Evolutionary conservation across 2,329 filamentous ascomycete species (phyloP), one percentile per base, ranked within the genome.

Genomic region (Phaeoacremonium minimum): DNA sequence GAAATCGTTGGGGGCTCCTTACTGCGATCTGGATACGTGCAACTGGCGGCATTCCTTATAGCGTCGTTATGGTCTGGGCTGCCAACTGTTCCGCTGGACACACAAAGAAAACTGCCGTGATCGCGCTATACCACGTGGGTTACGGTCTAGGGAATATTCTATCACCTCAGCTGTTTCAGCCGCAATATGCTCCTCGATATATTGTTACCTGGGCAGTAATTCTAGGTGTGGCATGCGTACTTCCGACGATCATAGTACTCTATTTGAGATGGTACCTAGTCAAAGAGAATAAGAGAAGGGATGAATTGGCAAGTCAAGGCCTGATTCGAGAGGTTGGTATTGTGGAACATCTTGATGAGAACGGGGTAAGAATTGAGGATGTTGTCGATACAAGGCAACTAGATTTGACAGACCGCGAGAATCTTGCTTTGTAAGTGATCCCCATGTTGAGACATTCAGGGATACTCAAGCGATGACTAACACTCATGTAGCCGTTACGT

Each of bases 51-150:
- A 58, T 63, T 19, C 55, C 57, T 4, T 62, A 63, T 35, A 55
- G 53, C 5, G 54, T 63, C 14, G 59, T 62, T 4, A 62, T 63
- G 60, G 55, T 61, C 5, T 60, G 56, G 57, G 58, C 56, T 15
- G 56, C 57, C 4, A 60, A 61, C 41, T 54, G 53, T 22, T 56
- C 54, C 1, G 56, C 56, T 2, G 56, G 60, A 3, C 58, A 61
- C 37, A 63, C 60, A 2, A 64, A 64, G 46, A 63, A 64, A 46
- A 64, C 60, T 3, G 59, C 60, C 1, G 52, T 59, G 16, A 59
- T 57, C 13, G 57, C 50, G 4, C 35, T 59, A 15, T 57, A 57
- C 28, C 53, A 58, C 28, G 46, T 58, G 4, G 60, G 55, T 4
- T 52, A 52, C 13, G 48, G 52, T 3, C 30, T 56, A 2, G 47